A percentile compares a stretch with the other conserved stretches of the same genome.
phyloP scores from a whole-genome alignment of 2,329 filamentous ascomycete genomes.

The Grosmannia huntii region DNA sequence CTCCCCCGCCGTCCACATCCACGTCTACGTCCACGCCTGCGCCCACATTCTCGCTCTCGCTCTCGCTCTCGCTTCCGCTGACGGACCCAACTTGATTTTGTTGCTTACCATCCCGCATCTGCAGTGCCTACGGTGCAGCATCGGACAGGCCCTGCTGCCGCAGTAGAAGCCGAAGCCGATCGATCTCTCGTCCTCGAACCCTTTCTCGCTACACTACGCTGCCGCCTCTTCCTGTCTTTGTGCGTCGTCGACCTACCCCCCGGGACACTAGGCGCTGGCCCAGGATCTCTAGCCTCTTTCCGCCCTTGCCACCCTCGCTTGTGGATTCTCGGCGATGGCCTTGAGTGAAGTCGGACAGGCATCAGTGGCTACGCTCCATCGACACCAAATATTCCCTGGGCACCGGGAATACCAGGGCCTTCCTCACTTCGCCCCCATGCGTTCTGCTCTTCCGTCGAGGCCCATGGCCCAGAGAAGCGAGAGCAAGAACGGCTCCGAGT shows the following conservation, averaged over 20 bases:
- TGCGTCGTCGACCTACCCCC: not conserved
- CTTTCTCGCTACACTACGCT: too few species aligned
- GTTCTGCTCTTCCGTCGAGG: slow-evolving; percentile 15
- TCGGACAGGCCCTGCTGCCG: not conserved
- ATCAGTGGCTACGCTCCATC: slow-evolving; percentile 10
- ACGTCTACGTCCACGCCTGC: too few species aligned
- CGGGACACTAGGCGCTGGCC: not conserved
- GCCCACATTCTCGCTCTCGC: not conserved
- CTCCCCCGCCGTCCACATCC: too few species aligned
- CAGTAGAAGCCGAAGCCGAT: not conserved
- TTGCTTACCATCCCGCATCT: not conserved
- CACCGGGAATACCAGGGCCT: not conserved
- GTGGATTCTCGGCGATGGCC: slow-evolving; percentile 11
- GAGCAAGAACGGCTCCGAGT: slow-evolving; percentile 6
- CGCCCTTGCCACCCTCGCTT: not conserved
- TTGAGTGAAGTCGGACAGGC: slow-evolving; percentile 11
- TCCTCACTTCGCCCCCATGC: slow-evolving; percentile 6
- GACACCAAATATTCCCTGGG: not conserved
- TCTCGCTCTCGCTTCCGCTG: not conserved
- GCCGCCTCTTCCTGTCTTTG: too few species aligned
- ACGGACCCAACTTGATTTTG: not conserved
- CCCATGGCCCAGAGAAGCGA: slow-evolving; percentile 12
- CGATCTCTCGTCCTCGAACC: not conserved
- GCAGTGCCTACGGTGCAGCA: not conserved
- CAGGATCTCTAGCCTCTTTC: not conserved